Evolutionary conservation across 2,329 filamentous ascomycete genomes (phyloP), one percentile per base, ranked within the genome.

Genomic region (Alternaria sp.): DNA sequence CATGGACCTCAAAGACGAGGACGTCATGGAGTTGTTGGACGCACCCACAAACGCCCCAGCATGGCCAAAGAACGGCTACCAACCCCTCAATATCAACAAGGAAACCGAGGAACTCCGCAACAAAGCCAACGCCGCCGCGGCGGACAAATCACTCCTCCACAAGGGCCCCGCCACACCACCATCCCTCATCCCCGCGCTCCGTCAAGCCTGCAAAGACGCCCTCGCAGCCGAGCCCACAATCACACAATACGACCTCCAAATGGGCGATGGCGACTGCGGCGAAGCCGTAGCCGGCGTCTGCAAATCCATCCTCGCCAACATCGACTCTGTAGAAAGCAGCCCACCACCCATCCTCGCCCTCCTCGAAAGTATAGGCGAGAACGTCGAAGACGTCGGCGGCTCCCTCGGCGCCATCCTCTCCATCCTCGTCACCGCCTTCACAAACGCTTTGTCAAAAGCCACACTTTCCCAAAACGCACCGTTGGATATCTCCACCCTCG

Each of bases 241-340:
- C 56, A 92, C 90, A 12, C 85, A 84, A 63, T 92, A 86, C 78
- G 90, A 92, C 74, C 93, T 93, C 0, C 88, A 96, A 23, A 93
- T 97, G 61, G 93, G 93, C 55, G 93, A 97, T 75, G 93, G 93
- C 50, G 93, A 97, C 81, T 97, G 93, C 75, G 93, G 93, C 40
- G 87, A 91, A 72, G 82, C 83, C 25, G 82, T 84, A 1, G 77
- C 50, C 88, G 92, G 67, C 88, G 92, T 46, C 81, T 97, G 72
- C 92, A 93, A 85, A 65, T 74, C 74, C n/a, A 81, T 85, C 23
- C 79, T 84, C 21, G 63, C 75, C 6, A 79, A 81, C 57, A 74
- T 85, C 23, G 82, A 85, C 57, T 87, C 90, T 61, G 74, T 85
- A 5, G 85, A 89, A 11, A 74, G 84, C n/a, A 86, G 86, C 55